phyloP scores from a whole-genome alignment of 2,329 filamentous ascomycete species.

The Alternaria postmessia region DNA sequence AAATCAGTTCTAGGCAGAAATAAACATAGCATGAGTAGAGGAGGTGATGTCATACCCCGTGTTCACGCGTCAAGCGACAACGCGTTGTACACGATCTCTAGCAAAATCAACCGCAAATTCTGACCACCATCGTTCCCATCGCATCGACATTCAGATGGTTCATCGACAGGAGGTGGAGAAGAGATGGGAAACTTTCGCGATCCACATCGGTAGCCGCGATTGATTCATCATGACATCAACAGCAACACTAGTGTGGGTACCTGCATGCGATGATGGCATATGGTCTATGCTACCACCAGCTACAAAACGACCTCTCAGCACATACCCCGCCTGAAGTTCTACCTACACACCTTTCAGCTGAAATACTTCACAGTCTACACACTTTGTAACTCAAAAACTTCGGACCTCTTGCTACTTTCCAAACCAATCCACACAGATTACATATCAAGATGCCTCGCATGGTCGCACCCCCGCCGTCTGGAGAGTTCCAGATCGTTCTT shows the following conservation, averaged over 20 bases:
- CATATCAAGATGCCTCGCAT: slow-evolving; percentile 32
- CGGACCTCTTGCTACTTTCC: background rate
- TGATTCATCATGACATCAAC: slow-evolving; percentile 23
- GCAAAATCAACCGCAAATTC: background rate
- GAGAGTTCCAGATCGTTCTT: slow-evolving; percentile 74
- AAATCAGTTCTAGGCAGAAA: background rate
- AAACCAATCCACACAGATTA: background rate
- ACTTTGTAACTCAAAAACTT: background rate
- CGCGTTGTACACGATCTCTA: slow-evolving; percentile 2
- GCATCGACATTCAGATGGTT: background rate
- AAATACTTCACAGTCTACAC: background rate
- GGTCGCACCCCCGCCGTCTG: slow-evolving; percentile 78
- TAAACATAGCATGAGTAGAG: too few species aligned
- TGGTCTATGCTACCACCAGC: background rate
- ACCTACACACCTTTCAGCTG: background rate
- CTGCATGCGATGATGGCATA: slow-evolving; percentile 13
- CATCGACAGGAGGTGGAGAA: background rate
- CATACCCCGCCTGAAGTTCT: background rate
- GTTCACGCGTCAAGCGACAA: slow-evolving; percentile 6
- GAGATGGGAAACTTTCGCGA: background rate
- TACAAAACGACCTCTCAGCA: background rate
- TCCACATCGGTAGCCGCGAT: slow-evolving; percentile 11
- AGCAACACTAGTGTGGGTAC: slow-evolving; percentile 11
- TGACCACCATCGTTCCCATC: background rate
- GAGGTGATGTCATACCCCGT: slow-evolving; percentile 15